Base-by-base conservation (phyloP, 768 basidiomycete species). In the Mycena belliarum region DNA sequence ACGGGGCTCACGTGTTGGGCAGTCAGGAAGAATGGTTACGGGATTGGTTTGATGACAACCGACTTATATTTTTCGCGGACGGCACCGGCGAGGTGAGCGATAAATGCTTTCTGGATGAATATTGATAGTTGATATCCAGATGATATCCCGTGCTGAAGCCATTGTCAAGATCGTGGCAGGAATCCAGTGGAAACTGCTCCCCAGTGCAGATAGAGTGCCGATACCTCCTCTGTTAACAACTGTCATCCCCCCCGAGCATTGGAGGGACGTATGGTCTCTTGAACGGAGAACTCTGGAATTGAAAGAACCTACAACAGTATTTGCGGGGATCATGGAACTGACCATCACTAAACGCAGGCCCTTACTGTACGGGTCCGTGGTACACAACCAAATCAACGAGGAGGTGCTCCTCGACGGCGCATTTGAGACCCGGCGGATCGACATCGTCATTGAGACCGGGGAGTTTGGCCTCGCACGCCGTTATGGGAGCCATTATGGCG, bases 391-490 rank as follows among this genome's bases (percentile, higher is more conserved):
- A 10, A 38, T 47, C 15, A 55, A 23, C 23, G 53, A 55, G 20
- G 20, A 40, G n/a, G 26, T 47, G 35, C 53, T 55, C 23, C 37
- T 55, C 5, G 45, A 47, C 12, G 20, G n/a, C 14, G 53, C 53
- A 14, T 55, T 55, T 38, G 25, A 55, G 15, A 14, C 26, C 18
- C 9, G 53, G 37, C 35, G n/a, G 18, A 48, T 55, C 20, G 25
- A n/a, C 18, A 16, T 55, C 35, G 9, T 47, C 53, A 40, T 55
- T 10, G 53, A 55, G 37, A 38, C 16, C 26, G 53, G 53, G n/a
- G 53, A 55, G 26, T 48, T 55, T 38, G 2, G n/a, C 35, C 45
- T 55, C 2, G 15, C 35, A 0, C 46, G 52, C 4, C 3, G 46
- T 28, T 45, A 29, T 42, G 38, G 7, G 8, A 9, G 29, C 12